Evolutionary conservation across 768 basidiomycete genomes (phyloP), one percentile per base, ranked within the genome.

Genomic region (Phlebiopsis flavidoalba): DNA sequence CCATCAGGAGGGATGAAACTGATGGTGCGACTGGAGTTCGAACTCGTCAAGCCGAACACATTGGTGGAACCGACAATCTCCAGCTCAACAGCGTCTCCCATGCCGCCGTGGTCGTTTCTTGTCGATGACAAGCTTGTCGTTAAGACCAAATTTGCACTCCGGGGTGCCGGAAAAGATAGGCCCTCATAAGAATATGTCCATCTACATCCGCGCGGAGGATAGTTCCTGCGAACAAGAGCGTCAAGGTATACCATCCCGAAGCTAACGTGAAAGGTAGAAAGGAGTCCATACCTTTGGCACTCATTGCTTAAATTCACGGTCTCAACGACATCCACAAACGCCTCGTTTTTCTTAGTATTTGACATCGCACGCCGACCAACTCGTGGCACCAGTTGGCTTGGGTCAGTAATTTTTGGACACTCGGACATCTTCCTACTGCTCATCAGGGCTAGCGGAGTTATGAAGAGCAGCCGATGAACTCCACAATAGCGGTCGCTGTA

Each of bases 261-360:
- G 24, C 33, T 53, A 33, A 40, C 19, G 40, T 17, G 19, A 17
- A 65, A 43, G 17, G 40, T 43, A 43, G 17, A 43, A 43, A 43
- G 17, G 5, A 36, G 3, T 15, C 70, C 79, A 52, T 62, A 90
- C 95, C 95, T 78, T 96, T 98, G 1, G 95, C 91, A 71, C 93
- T 96, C 95, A 98, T 97, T n/a, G 67, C 93, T 88, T 58, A 98
- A 73, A 69, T 99, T 98, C 63, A 99, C 92, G 1, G 83, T 92
- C 77, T 99, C 97, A 48, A 99, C 91, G 8, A 99, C 97, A 70
- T 99, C 97, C n/a, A 99, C 96, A 66, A 98, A 99, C 0, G 97
- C 97, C 70, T 99, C 97, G 65, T 99, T 99, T 82, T 98, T 99
- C 79, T 97, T 91, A n/a, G 75, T 99, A 98, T 73, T 95, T 96